Evolutionary conservation across 345 rosid species (phyloP).

Genomic region (Populus tremula): DNA sequence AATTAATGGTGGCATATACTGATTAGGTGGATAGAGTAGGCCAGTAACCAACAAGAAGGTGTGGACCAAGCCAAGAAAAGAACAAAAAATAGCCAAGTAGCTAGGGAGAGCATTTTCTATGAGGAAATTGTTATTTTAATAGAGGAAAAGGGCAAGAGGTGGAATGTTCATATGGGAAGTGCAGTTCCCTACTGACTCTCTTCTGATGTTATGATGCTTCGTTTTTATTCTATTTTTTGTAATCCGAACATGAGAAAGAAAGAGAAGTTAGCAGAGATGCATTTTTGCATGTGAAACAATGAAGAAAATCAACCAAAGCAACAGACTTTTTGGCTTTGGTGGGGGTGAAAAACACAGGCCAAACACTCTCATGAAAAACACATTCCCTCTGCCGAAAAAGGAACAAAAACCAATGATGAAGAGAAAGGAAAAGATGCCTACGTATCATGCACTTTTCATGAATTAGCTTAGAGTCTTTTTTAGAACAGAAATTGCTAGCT

Average conservation of each 20-base stretch:
- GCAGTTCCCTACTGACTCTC: slow-evolving; percentile 22
- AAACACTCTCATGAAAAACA: slow-evolving; percentile 15
- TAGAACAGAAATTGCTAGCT: neutral
- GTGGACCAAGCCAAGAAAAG: slow-evolving; percentile 28
- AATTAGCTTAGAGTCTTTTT: neutral
- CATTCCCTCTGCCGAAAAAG: slow-evolving; percentile 16
- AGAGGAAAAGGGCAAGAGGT: slow-evolving; percentile 20
- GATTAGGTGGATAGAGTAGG: slow-evolving; percentile 22
- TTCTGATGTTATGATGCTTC: slow-evolving; percentile 1
- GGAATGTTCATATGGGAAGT: slow-evolving; percentile 31
- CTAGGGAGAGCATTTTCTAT: neutral
- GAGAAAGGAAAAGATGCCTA: slow-evolving; percentile 16
- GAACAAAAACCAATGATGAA: neutral
- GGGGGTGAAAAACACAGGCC: slow-evolving; percentile 23
- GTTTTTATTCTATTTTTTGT: slow-evolving; percentile 29
- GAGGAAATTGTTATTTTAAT: slow-evolving; percentile 11
- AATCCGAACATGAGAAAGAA: slow-evolving; percentile 6
- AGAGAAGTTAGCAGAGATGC: slow-evolving; percentile 3
- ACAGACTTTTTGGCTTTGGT: slow-evolving; percentile 8
- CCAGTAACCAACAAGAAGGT: slow-evolving; percentile 14
- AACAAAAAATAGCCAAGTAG: slow-evolving; percentile 20
- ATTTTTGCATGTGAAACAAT: slow-evolving; percentile 24
- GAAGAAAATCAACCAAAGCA: slow-evolving; percentile 15
- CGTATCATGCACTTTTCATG: slow-evolving; percentile 31
- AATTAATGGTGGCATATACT: neutral